Evolutionary conservation across 108 stramenopile genomes (phyloP), one percentile per base, ranked within the genome.

Genomic region (Aurantiochytrium sp.): DNA sequence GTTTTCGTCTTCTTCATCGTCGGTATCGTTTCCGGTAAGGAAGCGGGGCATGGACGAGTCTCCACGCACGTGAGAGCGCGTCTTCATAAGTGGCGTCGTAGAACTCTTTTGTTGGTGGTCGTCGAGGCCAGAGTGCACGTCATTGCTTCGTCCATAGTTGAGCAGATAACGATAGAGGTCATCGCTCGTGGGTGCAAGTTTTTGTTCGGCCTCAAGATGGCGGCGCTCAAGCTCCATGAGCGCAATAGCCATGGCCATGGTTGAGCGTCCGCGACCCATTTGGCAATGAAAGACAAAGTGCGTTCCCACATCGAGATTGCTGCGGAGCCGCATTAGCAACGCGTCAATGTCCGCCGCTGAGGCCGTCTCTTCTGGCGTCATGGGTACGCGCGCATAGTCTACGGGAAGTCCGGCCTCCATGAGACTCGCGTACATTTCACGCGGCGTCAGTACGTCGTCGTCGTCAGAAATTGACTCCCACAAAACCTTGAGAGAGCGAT

Each of bases 261-360:
- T 83, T 6, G 76, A 83, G 23, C 76, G 76, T 6, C 76, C 76
- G 4, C 76, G 76, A 12, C 76, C 76, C 45, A 83, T 47, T 45
- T 83, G 76, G 51, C 76, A 83, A 23, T 83, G 45, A 23, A 83
- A 83, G 12, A 83, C 76, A 83, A 83, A 83, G 76, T 83, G 76
- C n/a, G 76, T 53, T 12, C 76, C 76, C 76, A 25, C 23, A 23
- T 18, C 23, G 49, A 53, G n/a, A 4, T 23, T 53, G n/a, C 1
- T 16, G 6, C 76, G 45, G 18, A 83, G 16, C 18, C 76, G 76
- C 76, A 45, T 47, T 1, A 83, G 4, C n/a, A 83, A 16, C 0
- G 45, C 49, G 76, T 83, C 76, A 12, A 83, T 53, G 23, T 83
- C 76, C 16, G 49, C 51, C 10, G 76, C 43, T 0, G 76, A 83